Percentiles rank a stretch among this genome's conserved stretches.
These are phyloP conservation scores for Podospora comata DNA, from an alignment of 495 filamentous ascomycete species.

Conservation along the genomic window DNA sequence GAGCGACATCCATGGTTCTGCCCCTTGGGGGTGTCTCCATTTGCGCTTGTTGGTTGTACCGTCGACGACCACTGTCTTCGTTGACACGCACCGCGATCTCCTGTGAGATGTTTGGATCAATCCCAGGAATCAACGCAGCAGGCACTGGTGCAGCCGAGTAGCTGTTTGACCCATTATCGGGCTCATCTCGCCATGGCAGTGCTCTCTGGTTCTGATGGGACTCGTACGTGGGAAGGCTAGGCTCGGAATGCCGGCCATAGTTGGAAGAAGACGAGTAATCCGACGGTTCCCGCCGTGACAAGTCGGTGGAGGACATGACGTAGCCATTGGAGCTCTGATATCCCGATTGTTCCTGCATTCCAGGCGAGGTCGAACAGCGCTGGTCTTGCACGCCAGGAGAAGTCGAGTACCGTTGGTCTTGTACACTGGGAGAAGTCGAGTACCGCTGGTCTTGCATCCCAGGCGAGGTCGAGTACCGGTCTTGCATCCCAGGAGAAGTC, in stretches of 20 bases:
- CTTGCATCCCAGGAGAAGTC: not conserved
- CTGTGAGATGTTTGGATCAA: slow-evolving; percentile 57
- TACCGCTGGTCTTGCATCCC: not conserved
- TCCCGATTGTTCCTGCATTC: slow-evolving; percentile 10
- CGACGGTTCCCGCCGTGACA: slow-evolving; percentile 16
- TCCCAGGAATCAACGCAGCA: slow-evolving; percentile 65
- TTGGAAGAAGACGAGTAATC: slow-evolving; percentile 18
- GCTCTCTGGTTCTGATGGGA: slow-evolving; percentile 22
- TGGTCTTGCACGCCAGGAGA: slow-evolving; percentile 9
- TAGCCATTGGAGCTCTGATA: slow-evolving; percentile 22
- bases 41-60: slow-evolving; percentile 40
- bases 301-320: slow-evolving; percentile 14
- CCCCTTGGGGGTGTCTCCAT: slow-evolving; percentile 38
- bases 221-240: slow-evolving; percentile 21
- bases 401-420: not conserved
- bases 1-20: slow-evolving; percentile 40
- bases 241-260: slow-evolving; percentile 29
- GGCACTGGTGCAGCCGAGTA: slow-evolving; percentile 51
- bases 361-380: not conserved
- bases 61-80: slow-evolving; percentile 45
- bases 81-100: slow-evolving; percentile 54
- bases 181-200: slow-evolving; percentile 31
- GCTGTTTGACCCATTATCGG: slow-evolving; percentile 34
- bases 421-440: slow-evolving; percentile 3
- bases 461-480: slow-evolving; percentile 4